Evolutionary conservation across 2,329 filamentous ascomycete species (phyloP).

Genomic region (Neodidymelliopsis sp.): DNA sequence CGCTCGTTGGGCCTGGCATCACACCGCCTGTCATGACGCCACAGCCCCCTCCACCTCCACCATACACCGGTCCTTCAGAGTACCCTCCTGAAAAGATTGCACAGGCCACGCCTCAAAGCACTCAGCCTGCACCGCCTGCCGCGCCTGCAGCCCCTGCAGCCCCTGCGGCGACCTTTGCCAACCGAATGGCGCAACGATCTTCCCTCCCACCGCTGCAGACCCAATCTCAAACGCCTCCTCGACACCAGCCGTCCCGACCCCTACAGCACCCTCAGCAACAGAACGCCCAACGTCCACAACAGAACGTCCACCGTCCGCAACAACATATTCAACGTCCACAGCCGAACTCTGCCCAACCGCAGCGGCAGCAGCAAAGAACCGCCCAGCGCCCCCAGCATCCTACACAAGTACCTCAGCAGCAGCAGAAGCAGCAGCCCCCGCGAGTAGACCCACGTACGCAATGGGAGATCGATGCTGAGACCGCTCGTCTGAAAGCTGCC

Average conservation of each 20-base stretch:
- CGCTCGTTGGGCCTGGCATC: conserved; percentile 34
- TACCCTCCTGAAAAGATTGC: conserved; percentile 31
- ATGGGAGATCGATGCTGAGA: conserved; percentile 62
- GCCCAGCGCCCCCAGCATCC: conserved; percentile 40
- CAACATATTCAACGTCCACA: conserved; percentile 16
- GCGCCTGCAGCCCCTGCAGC: not conserved
- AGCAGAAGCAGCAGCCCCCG: conserved; percentile 25
- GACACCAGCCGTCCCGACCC: conserved; percentile 7
- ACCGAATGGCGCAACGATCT: conserved; percentile 33
- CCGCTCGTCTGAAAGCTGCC: conserved; percentile 54
- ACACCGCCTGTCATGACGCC: conserved; percentile 46
- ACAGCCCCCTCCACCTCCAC: conserved; percentile 37
- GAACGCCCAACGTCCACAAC: conserved; percentile 6
- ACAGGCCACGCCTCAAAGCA: conserved; percentile 17
- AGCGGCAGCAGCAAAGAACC: conserved; percentile 43
- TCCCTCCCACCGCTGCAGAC: conserved; percentile 42
- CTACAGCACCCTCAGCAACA: conserved; percentile 13
- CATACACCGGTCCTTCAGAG: conserved; percentile 31
- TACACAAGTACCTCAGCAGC: conserved; percentile 33
- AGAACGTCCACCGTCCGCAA: conserved; percentile 5
- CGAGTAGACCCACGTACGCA: conserved; percentile 58
- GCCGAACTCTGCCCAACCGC: conserved; percentile 4
- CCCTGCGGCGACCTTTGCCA: conserved; percentile 6
- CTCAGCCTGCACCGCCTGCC: not conserved
- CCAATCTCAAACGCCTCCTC: conserved; percentile 21